A percentile compares a stretch with the other conserved stretches of the same genome.
phyloP scores from a whole-genome alignment of 306 rosid genomes.

The Medicago lupulina region DNA sequence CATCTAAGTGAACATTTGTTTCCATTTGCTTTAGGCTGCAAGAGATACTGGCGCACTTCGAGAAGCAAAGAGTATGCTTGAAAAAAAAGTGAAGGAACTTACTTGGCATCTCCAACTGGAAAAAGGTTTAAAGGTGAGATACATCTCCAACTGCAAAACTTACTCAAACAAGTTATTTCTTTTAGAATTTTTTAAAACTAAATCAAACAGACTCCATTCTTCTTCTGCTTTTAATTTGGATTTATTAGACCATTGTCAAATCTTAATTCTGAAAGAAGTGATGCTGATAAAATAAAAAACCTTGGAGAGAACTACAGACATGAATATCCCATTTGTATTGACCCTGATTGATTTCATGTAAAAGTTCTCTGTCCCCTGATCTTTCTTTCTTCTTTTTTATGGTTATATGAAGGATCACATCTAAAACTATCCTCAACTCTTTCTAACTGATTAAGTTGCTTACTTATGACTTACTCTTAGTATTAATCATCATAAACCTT shows the following conservation, averaged over 20 bases:
- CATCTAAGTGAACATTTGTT: conserved; percentile 23
- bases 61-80: conserved; percentile 88
- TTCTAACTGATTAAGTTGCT: conserved; percentile 29
- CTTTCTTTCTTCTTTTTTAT: conserved; percentile 5
- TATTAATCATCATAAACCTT: conserved; percentile 27
- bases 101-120: conserved; percentile 88
- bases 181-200: too few species aligned
- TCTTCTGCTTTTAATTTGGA: conserved; percentile 34
- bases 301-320: conserved; percentile 25
- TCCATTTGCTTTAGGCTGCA: conserved; percentile 70
- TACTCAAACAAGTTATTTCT: too few species aligned
- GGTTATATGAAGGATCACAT: conserved; percentile 23
- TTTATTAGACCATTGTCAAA: conserved; percentile 19
- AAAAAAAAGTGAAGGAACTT: conserved; percentile 83
- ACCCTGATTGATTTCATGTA: conserved; percentile 10
- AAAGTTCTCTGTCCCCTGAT: conserved; percentile 26
- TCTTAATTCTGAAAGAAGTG: conserved; percentile 35
- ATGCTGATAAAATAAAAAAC: conserved; percentile 32
- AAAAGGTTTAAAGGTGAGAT: conserved; percentile 78
- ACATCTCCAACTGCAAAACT: too few species aligned
- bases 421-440: conserved; percentile 14
- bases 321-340: conserved; percentile 8
- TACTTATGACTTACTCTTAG: conserved; percentile 25
- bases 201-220: neutral
- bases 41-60: conserved; percentile 86